These are phyloP conservation scores for Penicillium ochrochloron DNA, from an alignment of 495 filamentous ascomycete species.

Conservation along the genomic window DNA sequence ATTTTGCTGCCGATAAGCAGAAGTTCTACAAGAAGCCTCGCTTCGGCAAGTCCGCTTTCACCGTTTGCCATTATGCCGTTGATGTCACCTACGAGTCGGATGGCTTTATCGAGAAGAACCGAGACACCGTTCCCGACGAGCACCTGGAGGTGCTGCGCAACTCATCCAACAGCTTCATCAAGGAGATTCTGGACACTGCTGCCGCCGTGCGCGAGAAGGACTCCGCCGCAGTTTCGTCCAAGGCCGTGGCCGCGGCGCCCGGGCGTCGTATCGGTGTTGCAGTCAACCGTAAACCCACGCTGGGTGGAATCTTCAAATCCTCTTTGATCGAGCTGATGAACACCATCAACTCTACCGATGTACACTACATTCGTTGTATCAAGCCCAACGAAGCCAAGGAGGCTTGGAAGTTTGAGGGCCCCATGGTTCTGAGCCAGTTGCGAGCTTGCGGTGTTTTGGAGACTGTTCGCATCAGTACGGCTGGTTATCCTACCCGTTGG, in stretches of 20 bases:
- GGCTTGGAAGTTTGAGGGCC: constrained; percentile 97
- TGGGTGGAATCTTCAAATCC: constrained; percentile 98
- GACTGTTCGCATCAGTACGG: constrained; percentile 96
- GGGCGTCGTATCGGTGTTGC: constrained; percentile 87
- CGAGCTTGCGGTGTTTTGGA: constrained; percentile 98
- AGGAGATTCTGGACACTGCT: constrained; percentile 82
- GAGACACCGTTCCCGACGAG: constrained; percentile 98
- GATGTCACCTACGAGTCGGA: constrained; percentile 99
- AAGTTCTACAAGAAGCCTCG: constrained; percentile 98
- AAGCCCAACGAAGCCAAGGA: constrained; percentile 98
- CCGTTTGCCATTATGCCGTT: constrained; percentile 97
- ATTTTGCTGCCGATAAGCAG: constrained; percentile 88
- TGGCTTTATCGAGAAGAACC: constrained; percentile 99
- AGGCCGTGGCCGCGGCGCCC: constrained; percentile 63
- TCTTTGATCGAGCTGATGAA: constrained; percentile 97
- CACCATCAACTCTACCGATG: constrained; percentile 96
- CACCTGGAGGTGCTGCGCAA: constrained; percentile 89
- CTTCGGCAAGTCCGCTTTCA: constrained; percentile 97
- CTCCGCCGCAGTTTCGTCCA: constrained; percentile 70
- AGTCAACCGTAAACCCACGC: constrained; percentile 92
- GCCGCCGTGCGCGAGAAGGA: constrained; percentile 90
- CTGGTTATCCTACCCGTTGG: constrained; percentile 97
- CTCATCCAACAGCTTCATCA: constrained; percentile 85
- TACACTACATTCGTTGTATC: constrained; percentile 99
- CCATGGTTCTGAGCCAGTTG: constrained; percentile 97